phyloP scores from a whole-genome alignment of 495 filamentous ascomycete genomes.

The Aspergillus ostianus region DNA sequence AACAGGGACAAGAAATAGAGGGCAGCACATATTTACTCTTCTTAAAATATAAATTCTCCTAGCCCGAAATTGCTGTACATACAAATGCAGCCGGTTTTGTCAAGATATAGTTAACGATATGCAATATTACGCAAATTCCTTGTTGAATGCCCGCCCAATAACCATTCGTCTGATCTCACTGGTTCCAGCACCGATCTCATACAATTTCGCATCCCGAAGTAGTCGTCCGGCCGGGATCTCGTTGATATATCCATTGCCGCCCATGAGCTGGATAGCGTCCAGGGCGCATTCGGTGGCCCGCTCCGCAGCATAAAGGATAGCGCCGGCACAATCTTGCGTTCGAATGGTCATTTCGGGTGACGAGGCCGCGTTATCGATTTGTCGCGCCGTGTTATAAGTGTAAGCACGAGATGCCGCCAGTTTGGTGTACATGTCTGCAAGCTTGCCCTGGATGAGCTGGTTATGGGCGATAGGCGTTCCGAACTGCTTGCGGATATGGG shows the following conservation, averaged over 20 bases:
- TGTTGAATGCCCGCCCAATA: conserved; percentile 91
- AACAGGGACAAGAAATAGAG: conserved; percentile 17
- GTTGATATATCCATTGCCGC: conserved; percentile 94
- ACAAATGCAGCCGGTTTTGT: conserved; percentile 5
- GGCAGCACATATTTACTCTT: conserved; percentile 6
- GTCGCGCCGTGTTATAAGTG: conserved; percentile 72
- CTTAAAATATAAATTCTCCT: not conserved
- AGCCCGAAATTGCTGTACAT: conserved; percentile 2
- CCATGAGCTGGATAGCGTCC: conserved; percentile 91
- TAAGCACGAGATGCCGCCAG: conserved; percentile 77
- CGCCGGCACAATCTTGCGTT: conserved; percentile 92
- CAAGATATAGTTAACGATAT: not conserved
- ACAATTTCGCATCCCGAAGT: conserved; percentile 83
- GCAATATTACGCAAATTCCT: conserved; percentile 61
- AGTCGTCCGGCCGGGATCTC: conserved; percentile 88
- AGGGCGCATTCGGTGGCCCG: conserved; percentile 83
- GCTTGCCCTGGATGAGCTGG: conserved; percentile 88
- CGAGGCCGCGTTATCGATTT: conserved; percentile 67
- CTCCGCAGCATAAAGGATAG: conserved; percentile 93
- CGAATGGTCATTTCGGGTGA: conserved; percentile 49
- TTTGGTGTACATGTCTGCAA: conserved; percentile 97
- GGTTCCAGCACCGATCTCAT: conserved; percentile 97
- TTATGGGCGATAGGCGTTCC: conserved; percentile 83
- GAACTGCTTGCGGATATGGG: conserved; percentile 88
- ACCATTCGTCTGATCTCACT: conserved; percentile 93